Base-by-base conservation (phyloP, 208 protist genomes). In the Naegleria fowleri region DNA sequence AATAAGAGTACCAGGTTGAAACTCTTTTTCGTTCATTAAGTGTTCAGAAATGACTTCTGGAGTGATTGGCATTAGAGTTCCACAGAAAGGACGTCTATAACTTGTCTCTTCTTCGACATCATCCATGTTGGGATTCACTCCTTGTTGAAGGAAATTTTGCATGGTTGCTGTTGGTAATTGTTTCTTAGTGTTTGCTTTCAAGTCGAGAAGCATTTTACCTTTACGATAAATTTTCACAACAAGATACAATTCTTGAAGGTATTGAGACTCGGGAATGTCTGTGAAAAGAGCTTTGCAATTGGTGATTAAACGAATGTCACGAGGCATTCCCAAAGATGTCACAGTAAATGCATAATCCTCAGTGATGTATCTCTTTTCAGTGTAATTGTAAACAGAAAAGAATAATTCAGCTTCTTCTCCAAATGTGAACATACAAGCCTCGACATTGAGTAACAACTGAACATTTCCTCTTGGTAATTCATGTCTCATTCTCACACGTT, bases 361-460 rank as follows among this genome's bases (percentile, higher is more conserved):
- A 38, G 89, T 91, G 67, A 91, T 91, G 5, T 22, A 39, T 88
- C 19, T 41, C 51, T 43, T 76, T 43, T 19, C 19, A 59, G 22
- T 9, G 25, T 52, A 22, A 59, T 59, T 75, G n/a, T 91, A 91
- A 33, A 91, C 9, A 13, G 51, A 86, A 29, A 91, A 91, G 29
- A n/a, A 91, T 0, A 91, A 7, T 83, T 91, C 89, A 55, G 58
- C 36, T 41, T 22, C 16, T 41, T 88, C 89, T 67, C 89, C 89
- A 5, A 87, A 22, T 25, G 76, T 91, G 29, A 91, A 91, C 33
- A 91, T 48, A 67, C 89, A 91, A 38, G 89, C 89, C 29, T 91
- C 51, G 0, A 91, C 89, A 83, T 91, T 43, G 0, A 91, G 9
- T 4, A 89, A 29, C 0, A 89, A 67, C 5, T 55, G 48, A 38